Base-by-base conservation (phyloP, 257 asterid species). In the Nicotiana sylvestris region DNA sequence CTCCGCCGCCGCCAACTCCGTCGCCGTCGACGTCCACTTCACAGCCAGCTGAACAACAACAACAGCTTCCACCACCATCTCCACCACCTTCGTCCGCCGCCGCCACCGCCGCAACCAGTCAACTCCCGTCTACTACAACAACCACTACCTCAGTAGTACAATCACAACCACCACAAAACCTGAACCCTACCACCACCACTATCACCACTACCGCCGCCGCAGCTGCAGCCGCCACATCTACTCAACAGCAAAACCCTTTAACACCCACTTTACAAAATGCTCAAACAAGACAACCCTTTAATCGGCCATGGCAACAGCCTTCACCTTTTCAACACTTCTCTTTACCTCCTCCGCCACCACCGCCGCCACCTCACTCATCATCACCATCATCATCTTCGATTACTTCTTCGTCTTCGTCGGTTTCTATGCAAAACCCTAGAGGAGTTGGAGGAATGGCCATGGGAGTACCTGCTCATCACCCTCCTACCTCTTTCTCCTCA, bases 391-490 rank as follows among this genome's bases (percentile, higher is more conserved):
- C 95, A 58, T 58, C 85, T 82, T 80, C 92, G 76, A 81, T 80
- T 7, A 13, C 82, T n/a, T 62, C 86, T 8, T 43, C 88, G 56
- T 55, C 86, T 70, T 76, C 90, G 15, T 32, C 64, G 3, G 21
- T 80, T 1, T 9, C 86, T 17, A 33, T 81, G 46, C 79, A 62
- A 49, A 87, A 89, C 35, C 90, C 89, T 35, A 82, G 87, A 58
- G 87, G 95, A 76, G 82, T 85, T 60, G 89, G 95, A 69, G 95
- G 93, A 35, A 87, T 95, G 87, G 97, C 96, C 25, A 88, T 93
- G 65, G 97, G 98, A 60, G 92, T 95, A 82, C 98, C 98, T 18
- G 95, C 98, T 17, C 93, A 88, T 81, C 92, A 82, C 77, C 87
- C 95, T 16, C 88, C 93, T 3, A 69, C 91, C 12, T 88, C 97